phyloP scores from a whole-genome alignment of 192 early-diverging fungal species.

The Oehlia diaphana region DNA sequence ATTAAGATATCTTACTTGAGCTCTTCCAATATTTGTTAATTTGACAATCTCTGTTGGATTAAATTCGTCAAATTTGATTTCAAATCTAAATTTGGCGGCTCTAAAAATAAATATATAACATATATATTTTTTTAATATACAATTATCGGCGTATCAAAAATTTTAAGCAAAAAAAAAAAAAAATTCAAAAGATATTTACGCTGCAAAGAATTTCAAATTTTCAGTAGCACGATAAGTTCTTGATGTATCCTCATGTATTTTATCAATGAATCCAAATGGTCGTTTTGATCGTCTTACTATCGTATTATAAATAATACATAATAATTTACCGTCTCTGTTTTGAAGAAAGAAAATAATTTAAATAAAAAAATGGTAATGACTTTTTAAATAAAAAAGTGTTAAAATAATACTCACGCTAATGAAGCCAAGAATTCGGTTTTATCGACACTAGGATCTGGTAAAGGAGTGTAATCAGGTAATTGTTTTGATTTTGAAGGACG shows the following conservation, averaged over 20 bases:
- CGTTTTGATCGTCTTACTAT: conserved; percentile 52
- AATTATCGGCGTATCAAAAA: neutral
- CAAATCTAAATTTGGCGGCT: conserved; percentile 60
- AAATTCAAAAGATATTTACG: conserved; percentile 41
- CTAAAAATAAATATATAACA: conserved; percentile 30
- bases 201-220: conserved; percentile 58
- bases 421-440: conserved; percentile 47
- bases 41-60: conserved; percentile 53
- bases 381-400: no score
- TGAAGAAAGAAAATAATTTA: neutral
- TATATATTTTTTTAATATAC: neutral
- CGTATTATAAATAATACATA: conserved; percentile 53
- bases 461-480: conserved; percentile 7
- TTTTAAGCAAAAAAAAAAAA: neutral
- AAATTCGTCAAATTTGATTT: conserved; percentile 47
- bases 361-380: neutral
- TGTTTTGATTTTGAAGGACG: conserved; percentile 30
- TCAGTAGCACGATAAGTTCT: conserved; percentile 58
- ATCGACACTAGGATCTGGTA: conserved; percentile 37
- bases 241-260: conserved; percentile 52
- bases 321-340: conserved; percentile 48
- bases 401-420: conserved; percentile 39
- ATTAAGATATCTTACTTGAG: conserved; percentile 34
- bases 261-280: conserved; percentile 60
- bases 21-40: conserved; percentile 42